These are phyloP conservation scores for Candida sphagnicola DNA, from an alignment of 805 yeast species.

Conservation along the genomic window DNA sequence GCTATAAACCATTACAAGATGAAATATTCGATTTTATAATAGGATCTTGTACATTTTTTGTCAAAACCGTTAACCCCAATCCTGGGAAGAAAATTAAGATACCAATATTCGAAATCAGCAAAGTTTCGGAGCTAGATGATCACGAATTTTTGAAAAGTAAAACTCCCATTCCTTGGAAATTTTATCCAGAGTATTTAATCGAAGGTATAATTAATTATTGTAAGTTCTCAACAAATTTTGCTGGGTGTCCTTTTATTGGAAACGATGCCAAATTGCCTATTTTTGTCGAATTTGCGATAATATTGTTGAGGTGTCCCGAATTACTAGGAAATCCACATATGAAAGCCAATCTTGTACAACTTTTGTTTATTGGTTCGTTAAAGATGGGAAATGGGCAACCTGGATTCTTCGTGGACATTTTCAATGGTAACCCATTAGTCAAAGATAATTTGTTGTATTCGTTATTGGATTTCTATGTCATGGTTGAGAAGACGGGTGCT, in stretches of 20 bases:
- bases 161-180: constrained; percentile 75
- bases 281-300: constrained; percentile 68
- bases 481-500: constrained; percentile 94
- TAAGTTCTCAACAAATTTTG: constrained; percentile 54
- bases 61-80: constrained; percentile 67
- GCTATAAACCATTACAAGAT: constrained; percentile 52
- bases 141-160: constrained; percentile 62
- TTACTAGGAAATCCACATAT: constrained; percentile 88
- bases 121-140: constrained; percentile 68
- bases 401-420: constrained; percentile 69
- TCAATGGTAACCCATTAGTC: constrained; percentile 61
- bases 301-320: constrained; percentile 79
- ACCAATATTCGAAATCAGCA: constrained; percentile 52
- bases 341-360: constrained; percentile 78
- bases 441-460: constrained; percentile 70
- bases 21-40: constrained; percentile 73
- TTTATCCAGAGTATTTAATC: constrained; percentile 78
- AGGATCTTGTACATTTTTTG: constrained; percentile 70
- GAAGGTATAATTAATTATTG: constrained; percentile 79
- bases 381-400: constrained; percentile 53
- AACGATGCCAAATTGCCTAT: constrained; percentile 49
- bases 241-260: constrained; percentile 53
- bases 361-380: constrained; percentile 69
- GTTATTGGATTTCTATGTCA: constrained; percentile 83
- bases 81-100: constrained; percentile 51